A percentile compares a stretch with the other conserved stretches of the same genome.
Conservation (phyloP, 2,329 filamentous ascomycete species). For the Ophiocordyceps robertsii region DNA sequence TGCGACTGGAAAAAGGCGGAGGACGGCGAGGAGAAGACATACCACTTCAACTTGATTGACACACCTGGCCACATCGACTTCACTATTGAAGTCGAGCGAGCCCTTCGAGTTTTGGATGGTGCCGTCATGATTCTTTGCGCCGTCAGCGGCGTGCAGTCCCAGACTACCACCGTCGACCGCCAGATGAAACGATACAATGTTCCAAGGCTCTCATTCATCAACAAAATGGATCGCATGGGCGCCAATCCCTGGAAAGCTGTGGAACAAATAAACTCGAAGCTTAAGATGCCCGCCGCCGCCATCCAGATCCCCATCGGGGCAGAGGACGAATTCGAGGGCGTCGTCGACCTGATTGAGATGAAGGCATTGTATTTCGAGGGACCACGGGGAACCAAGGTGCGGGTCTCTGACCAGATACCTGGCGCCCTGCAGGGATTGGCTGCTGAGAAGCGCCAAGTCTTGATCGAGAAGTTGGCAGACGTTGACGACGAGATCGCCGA, state of each 20-base stretch:
- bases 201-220: conserved; percentile 88
- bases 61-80: conserved; percentile 98
- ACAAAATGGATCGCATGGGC: conserved; percentile 99
- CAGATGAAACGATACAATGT: conserved; percentile 99
- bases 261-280: conserved; percentile 93
- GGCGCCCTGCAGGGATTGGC: conserved; percentile 63
- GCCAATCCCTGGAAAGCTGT: conserved; percentile 96
- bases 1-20: conserved; percentile 91
- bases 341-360: conserved; percentile 88
- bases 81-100: conserved; percentile 95
- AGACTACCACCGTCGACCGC: conserved; percentile 94
- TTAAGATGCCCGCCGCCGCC: conserved; percentile 84
- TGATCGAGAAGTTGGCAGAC: conserved; percentile 92
- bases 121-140: conserved; percentile 98
- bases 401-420: conserved; percentile 68
- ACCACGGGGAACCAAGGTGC: conserved; percentile 61
- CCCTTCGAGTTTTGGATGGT: conserved; percentile 85
- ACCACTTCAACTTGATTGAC: conserved; percentile 97
- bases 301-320: conserved; percentile 88
- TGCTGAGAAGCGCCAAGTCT: conserved; percentile 66
- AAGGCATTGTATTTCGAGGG: conserved; percentile 90
- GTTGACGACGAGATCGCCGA: conserved; percentile 97
- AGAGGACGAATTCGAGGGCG: conserved; percentile 84
- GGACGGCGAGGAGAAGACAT: conserved; percentile 73
- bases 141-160: conserved; percentile 91